These are phyloP conservation scores for Sporormia fimetaria DNA, from an alignment of 495 filamentous ascomycete genomes.

Conservation along the genomic window DNA sequence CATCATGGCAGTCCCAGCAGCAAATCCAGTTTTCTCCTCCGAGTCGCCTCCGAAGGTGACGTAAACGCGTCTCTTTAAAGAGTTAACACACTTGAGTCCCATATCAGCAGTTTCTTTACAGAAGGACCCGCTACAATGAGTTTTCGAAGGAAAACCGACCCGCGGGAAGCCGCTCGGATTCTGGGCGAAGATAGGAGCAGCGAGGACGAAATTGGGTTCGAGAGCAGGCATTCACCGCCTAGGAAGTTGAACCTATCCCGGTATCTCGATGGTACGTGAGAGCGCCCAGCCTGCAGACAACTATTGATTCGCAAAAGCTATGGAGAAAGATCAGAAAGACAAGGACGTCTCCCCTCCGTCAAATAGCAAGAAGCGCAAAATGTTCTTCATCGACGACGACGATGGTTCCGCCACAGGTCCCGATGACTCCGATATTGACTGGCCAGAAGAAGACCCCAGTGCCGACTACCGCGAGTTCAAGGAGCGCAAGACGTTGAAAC, in stretches of 20 bases:
- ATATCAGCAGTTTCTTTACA: too few species aligned
- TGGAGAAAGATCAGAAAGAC: background rate
- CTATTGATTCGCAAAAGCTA: background rate
- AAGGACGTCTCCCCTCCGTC: background rate
- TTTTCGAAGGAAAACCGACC: too few species aligned
- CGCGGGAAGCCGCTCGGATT: background rate
- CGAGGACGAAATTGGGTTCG: conserved; percentile 11
- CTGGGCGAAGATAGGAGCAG: conserved; percentile 5
- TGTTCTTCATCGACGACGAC: too few species aligned
- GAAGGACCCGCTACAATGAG: too few species aligned
- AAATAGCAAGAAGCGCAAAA: too few species aligned
- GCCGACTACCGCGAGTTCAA: conserved; percentile 50
- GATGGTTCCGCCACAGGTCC: too few species aligned
- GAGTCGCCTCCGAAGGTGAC: too few species aligned
- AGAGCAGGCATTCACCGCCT: conserved; percentile 7
- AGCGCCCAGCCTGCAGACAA: too few species aligned
- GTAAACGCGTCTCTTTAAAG: too few species aligned
- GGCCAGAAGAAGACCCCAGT: conserved; percentile 37
- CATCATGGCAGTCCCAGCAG: too few species aligned
- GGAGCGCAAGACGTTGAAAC: conserved; percentile 44
- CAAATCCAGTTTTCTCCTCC: too few species aligned
- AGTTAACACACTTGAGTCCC: too few species aligned
- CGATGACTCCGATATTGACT: conserved; percentile 8
- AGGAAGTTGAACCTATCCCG: conserved; percentile 13
- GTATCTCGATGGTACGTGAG: conserved; percentile 15